These are phyloP conservation scores for Vanderwaltozyma yarrowii DNA, from an alignment of 805 yeast species.

Conservation along the genomic window DNA sequence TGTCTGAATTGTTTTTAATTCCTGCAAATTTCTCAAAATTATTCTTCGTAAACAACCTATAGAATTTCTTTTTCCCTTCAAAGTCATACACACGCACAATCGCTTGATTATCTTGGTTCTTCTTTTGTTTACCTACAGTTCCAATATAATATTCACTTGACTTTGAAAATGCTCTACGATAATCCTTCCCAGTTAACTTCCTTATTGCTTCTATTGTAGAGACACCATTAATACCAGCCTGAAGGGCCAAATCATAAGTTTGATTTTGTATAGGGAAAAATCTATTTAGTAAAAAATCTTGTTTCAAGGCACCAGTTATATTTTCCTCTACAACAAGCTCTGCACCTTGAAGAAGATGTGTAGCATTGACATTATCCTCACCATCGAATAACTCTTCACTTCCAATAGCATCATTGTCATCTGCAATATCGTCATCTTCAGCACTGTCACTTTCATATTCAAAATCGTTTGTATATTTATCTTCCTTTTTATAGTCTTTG, in stretches of 20 bases:
- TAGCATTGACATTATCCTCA: conserved; percentile 20
- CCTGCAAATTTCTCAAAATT: conserved; percentile 30
- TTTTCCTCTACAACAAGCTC: conserved; percentile 19
- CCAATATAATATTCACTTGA: conserved; percentile 41
- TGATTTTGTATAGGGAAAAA: conserved; percentile 60
- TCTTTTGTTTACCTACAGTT: conserved; percentile 27
- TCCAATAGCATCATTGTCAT: conserved; percentile 22
- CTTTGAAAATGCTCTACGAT: conserved; percentile 41
- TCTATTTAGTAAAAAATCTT: conserved; percentile 32
- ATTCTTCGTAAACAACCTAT: conserved; percentile 46
- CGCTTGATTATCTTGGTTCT: conserved; percentile 25
- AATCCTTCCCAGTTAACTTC: conserved; percentile 44
- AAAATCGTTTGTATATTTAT: conserved; percentile 14
- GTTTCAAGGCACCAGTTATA: conserved; percentile 1
- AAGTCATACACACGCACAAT: conserved; percentile 59
- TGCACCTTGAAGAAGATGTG: conserved; percentile 19
- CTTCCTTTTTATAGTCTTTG: conserved; percentile 31
- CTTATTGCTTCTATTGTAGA: conserved; percentile 47
- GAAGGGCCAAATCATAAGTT: conserved; percentile 38
- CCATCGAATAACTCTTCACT: conserved; percentile 21
- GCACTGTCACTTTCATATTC: conserved; percentile 21
- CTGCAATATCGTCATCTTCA: conserved; percentile 23
- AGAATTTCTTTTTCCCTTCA: conserved; percentile 64
- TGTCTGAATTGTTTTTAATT: conserved; percentile 13
- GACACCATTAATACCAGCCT: conserved; percentile 40